Evolutionary conservation across 345 rosid species (phyloP).

Genomic region (Acer negundo): DNA sequence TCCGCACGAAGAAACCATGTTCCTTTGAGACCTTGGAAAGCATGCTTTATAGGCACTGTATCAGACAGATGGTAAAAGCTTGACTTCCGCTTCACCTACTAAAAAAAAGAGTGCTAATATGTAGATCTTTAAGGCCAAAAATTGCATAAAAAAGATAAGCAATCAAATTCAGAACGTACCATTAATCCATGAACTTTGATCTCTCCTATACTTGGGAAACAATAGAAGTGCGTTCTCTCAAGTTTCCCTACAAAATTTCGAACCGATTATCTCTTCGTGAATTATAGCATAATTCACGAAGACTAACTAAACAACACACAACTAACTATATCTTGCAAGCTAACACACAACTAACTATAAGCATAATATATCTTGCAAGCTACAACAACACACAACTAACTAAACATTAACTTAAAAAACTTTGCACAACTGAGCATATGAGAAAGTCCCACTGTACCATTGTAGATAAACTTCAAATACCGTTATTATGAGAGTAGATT

Average conservation of each 20-base stretch:
- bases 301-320: too few relatives aligned
- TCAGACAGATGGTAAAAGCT: slow-evolving; percentile 49
- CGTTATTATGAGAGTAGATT: too few relatives aligned
- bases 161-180: slow-evolving; percentile 37
- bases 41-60: slow-evolving; percentile 47
- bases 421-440: not conserved
- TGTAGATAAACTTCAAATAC: too few relatives aligned
- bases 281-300: not conserved
- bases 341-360: not conserved
- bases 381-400: not conserved
- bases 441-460: not conserved
- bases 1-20: slow-evolving; percentile 45
- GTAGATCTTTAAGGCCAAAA: not conserved
- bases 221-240: slow-evolving; percentile 42
- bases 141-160: not conserved
- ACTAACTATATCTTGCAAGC: not conserved
- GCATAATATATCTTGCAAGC: not conserved
- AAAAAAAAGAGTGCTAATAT: not conserved
- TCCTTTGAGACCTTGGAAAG: slow-evolving; percentile 40
- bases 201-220: slow-evolving; percentile 49
- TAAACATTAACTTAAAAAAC: not conserved
- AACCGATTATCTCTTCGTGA: slow-evolving; percentile 2
- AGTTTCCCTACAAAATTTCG: slow-evolving; percentile 48
- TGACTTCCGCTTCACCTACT: slow-evolving; percentile 44
- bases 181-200: slow-evolving; percentile 46